phyloP scores from a whole-genome alignment of 208 protist genomes.

The Leishmania braziliensis region DNA sequence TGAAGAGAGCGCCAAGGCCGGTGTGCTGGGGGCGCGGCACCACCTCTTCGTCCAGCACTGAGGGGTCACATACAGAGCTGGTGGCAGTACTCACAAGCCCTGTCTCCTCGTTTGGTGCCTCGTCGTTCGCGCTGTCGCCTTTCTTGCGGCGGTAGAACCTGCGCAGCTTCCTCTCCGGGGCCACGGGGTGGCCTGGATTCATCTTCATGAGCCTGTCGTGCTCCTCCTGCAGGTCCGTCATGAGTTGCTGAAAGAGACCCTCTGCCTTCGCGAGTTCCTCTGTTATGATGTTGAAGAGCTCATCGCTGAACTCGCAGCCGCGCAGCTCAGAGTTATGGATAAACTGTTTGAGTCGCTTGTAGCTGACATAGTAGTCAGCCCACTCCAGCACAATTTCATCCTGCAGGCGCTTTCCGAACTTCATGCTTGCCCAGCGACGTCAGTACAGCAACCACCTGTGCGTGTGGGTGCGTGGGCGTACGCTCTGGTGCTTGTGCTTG shows the following conservation, averaged over 20 bases:
- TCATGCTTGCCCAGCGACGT: conserved; percentile 49
- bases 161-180: conserved; percentile 28
- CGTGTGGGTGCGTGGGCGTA: neutral
- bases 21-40: conserved; percentile 3
- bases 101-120: conserved; percentile 40
- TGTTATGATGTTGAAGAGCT: conserved; percentile 71
- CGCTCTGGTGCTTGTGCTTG: neutral
- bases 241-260: conserved; percentile 69
- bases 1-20: conserved; percentile 46
- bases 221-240: conserved; percentile 72
- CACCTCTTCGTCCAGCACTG: conserved; percentile 33
- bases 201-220: conserved; percentile 32
- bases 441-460: neutral
- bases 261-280: conserved; percentile 81
- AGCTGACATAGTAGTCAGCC: conserved; percentile 86
- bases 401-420: conserved; percentile 90
- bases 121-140: conserved; percentile 14
- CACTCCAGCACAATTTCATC: conserved; percentile 87
- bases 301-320: conserved; percentile 72
- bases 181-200: conserved; percentile 6
- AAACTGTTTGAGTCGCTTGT: conserved; percentile 88
- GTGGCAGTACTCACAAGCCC: conserved; percentile 23
- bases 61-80: conserved; percentile 44
- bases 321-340: conserved; percentile 74
- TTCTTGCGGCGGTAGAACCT: conserved; percentile 66